Conservation (phyloP, 2,329 filamentous ascomycete genomes). For the Trichoderma brevicompactum region DNA sequence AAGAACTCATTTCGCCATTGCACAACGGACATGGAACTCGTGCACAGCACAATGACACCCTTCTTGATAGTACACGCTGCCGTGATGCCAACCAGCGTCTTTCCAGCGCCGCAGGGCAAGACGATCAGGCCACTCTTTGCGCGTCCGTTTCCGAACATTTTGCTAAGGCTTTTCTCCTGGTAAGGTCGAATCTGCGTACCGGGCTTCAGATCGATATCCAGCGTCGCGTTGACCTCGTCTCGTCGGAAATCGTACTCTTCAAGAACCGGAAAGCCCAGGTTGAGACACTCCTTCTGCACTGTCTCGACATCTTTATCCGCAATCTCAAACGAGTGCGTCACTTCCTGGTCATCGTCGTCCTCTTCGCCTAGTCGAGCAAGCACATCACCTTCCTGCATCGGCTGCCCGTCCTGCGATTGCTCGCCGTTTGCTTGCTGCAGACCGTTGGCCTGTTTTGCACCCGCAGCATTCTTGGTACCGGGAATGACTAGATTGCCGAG, state of each 20-base stretch:
- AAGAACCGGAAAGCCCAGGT: constrained; percentile 82
- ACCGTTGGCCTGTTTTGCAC: constrained; percentile 72
- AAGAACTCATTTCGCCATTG: constrained; percentile 97
- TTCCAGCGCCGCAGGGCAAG: constrained; percentile 92
- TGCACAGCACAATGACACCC: constrained; percentile 91
- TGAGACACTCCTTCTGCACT: constrained; percentile 87
- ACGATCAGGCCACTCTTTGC: constrained; percentile 98
- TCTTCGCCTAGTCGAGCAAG: constrained; percentile 78
- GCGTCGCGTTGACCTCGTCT: constrained; percentile 83
- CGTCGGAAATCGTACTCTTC: constrained; percentile 98
- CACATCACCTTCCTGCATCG: constrained; percentile 67
- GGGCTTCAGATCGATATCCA: constrained; percentile 92
- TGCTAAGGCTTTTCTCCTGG: constrained; percentile 95
- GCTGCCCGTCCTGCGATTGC: constrained; percentile 53
- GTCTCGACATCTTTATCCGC: constrained; percentile 78
- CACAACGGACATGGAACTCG: constrained; percentile 95
- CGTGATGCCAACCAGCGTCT: constrained; percentile 97
- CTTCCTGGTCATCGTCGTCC: constrained; percentile 82
- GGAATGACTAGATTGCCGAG: constrained; percentile 89
- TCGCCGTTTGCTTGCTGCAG: constrained; percentile 39
- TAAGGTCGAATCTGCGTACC: constrained; percentile 91
- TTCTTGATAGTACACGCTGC: constrained; percentile 98
- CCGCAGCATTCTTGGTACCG: constrained; percentile 90
- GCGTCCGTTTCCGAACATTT: constrained; percentile 99
- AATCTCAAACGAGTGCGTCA: constrained; percentile 93